Evolutionary conservation across 2,329 filamentous ascomycete genomes (phyloP).

Genomic region (Fusarium veterinarium): DNA sequence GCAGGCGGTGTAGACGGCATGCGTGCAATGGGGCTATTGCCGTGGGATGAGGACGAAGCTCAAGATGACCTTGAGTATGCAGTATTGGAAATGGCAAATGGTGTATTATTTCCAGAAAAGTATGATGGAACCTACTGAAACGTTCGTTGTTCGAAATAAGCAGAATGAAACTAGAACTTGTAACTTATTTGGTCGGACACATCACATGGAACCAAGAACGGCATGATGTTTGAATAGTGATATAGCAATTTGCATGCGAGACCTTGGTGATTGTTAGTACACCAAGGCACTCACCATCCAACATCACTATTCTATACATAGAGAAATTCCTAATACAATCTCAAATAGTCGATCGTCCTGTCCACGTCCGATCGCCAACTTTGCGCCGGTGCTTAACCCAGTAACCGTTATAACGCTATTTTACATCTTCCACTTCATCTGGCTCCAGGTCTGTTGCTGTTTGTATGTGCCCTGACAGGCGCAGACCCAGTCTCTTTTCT

Average conservation of each 20-base stretch:
- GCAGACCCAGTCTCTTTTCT: background rate
- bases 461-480: slow-evolving; percentile 25
- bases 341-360: slow-evolving; percentile 28
- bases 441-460: slow-evolving; percentile 6
- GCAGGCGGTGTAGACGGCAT: slow-evolving; percentile 55
- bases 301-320: slow-evolving; percentile 23
- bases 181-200: background rate
- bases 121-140: slow-evolving; percentile 44
- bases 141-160: background rate
- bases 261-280: background rate
- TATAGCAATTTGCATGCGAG: background rate
- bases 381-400: slow-evolving; percentile 31
- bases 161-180: background rate
- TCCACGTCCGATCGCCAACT: slow-evolving; percentile 24
- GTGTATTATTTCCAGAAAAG: slow-evolving; percentile 55
- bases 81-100: slow-evolving; percentile 53
- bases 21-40: slow-evolving; percentile 55
- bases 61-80: slow-evolving; percentile 48
- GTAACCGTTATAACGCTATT: slow-evolving; percentile 24
- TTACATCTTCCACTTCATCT: slow-evolving; percentile 24
- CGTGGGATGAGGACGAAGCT: slow-evolving; percentile 55
- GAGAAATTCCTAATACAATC: slow-evolving; percentile 31
- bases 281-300: slow-evolving; percentile 1
- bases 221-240: background rate
- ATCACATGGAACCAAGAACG: background rate